Evolutionary conservation across 495 filamentous ascomycete genomes (phyloP).

Genomic region (Penicilliopsis zonata): DNA sequence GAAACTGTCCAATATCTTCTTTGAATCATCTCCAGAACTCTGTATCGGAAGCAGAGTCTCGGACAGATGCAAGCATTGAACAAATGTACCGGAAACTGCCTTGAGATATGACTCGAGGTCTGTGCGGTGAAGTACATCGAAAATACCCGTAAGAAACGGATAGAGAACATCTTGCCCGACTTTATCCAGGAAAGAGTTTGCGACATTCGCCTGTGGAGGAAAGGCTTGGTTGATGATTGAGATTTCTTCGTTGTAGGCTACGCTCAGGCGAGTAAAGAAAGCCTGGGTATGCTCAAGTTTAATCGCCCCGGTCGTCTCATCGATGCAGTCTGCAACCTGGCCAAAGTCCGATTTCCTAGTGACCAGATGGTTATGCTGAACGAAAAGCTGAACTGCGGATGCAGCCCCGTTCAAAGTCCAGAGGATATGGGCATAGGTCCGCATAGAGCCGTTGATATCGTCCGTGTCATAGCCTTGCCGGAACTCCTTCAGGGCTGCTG

Average conservation of each 20-base stretch:
- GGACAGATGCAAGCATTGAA: conserved; percentile 67
- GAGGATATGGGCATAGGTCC: conserved; percentile 76
- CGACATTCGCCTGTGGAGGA: conserved; percentile 59
- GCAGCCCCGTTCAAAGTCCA: conserved; percentile 70
- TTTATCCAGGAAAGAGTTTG: conserved; percentile 68
- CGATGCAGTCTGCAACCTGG: conserved; percentile 72
- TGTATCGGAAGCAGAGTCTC: conserved; percentile 54
- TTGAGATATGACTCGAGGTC: conserved; percentile 71
- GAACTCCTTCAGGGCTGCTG: conserved; percentile 80
- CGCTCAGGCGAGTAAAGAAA: conserved; percentile 66
- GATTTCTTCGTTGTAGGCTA: conserved; percentile 74
- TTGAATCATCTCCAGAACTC: conserved; percentile 41
- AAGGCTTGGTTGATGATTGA: conserved; percentile 75
- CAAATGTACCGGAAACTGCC: conserved; percentile 77
- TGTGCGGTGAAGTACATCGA: conserved; percentile 77
- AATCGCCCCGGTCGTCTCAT: conserved; percentile 43
- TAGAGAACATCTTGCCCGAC: conserved; percentile 73
- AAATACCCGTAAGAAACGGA: conserved; percentile 75
- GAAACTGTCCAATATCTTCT: conserved; percentile 43
- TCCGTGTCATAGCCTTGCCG: conserved; percentile 81
- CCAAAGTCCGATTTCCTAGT: conserved; percentile 59
- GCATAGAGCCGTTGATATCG: conserved; percentile 83
- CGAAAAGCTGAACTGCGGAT: conserved; percentile 70
- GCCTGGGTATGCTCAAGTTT: conserved; percentile 63
- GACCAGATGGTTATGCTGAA: conserved; percentile 77